Conservation (phyloP, 176 grass and related monocot genomes). For the Carex scoparia region DNA sequence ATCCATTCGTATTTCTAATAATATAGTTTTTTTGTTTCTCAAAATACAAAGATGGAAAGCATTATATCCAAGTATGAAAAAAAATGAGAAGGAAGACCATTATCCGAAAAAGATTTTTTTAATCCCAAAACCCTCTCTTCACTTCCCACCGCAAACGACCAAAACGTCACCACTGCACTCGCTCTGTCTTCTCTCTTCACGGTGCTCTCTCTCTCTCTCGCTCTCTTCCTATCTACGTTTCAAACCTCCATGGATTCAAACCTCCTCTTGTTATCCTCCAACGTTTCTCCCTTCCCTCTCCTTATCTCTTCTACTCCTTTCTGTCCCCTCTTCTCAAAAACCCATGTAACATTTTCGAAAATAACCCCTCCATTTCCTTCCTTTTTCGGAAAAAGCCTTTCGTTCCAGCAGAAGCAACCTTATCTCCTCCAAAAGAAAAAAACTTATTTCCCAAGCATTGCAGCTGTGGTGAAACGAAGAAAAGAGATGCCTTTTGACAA, state of each 20-base stretch:
- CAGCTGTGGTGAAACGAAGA: conserved; percentile 69
- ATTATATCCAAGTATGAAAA: neutral
- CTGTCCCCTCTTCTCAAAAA: conserved; percentile 9
- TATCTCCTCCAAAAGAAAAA: conserved; percentile 9
- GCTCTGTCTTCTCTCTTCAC: neutral
- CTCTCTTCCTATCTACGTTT: neutral
- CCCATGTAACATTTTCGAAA: conserved; percentile 43
- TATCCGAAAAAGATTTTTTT: conserved; percentile 1
- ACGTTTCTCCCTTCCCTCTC: conserved; percentile 28
- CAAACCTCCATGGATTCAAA: conserved; percentile 53
- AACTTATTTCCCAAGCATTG: conserved; percentile 2
- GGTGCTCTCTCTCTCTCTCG: conserved; percentile 1
- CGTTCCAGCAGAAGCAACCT: conserved; percentile 34
- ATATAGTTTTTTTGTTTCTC: too few species aligned
- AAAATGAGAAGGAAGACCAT: neutral
- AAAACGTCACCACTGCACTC: conserved; percentile 1
- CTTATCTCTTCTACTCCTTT: conserved; percentile 22
- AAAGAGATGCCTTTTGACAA: conserved; percentile 86
- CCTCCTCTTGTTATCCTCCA: conserved; percentile 32
- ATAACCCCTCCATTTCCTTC: conserved; percentile 19
- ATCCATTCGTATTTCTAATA: too few species aligned
- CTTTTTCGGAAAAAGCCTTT: conserved; percentile 20
- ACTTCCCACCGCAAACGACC: neutral
- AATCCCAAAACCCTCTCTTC: conserved; percentile 21
- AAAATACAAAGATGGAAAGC: too few species aligned